These are phyloP conservation scores for Ochromonadaceae sp. DNA, from an alignment of 352 stramenopile genomes.

Conservation along the genomic window DNA sequence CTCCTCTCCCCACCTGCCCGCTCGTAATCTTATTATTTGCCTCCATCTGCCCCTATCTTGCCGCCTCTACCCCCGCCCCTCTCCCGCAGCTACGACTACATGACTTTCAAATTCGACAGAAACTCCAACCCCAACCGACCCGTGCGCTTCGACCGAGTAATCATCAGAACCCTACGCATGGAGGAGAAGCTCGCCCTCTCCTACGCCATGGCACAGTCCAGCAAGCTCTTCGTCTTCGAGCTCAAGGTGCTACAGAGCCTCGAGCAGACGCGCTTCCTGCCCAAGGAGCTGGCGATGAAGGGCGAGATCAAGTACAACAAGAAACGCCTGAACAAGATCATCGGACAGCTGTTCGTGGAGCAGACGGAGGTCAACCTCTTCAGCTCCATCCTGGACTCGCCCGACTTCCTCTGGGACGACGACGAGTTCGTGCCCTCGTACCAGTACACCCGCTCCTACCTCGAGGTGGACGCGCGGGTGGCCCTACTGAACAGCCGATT, in stretches of 20 bases:
- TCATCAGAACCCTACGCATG: background rate
- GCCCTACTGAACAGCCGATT: slow-evolving; percentile 80
- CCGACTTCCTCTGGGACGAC: slow-evolving; percentile 83
- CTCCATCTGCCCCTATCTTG: no score
- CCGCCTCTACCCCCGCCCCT: background rate
- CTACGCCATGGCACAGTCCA: slow-evolving; percentile 76
- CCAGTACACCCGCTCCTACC: slow-evolving; percentile 71
- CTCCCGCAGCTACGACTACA: background rate
- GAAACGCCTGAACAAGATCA: slow-evolving; percentile 68
- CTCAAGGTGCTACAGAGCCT: slow-evolving; percentile 63
- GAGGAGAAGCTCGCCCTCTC: slow-evolving; percentile 3
- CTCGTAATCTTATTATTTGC: no score
- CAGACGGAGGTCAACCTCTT: slow-evolving; percentile 78
- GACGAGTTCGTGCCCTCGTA: slow-evolving; percentile 78
- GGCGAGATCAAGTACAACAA: slow-evolving; percentile 77
- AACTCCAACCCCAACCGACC: background rate
- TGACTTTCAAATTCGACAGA: background rate
- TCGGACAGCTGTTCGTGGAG: slow-evolving; percentile 55
- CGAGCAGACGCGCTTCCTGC: slow-evolving; percentile 56
- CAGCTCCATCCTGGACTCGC: slow-evolving; percentile 78
- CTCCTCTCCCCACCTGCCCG: no score
- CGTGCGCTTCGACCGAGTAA: background rate
- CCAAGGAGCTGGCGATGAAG: slow-evolving; percentile 61
- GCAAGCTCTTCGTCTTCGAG: slow-evolving; percentile 83
- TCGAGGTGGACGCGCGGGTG: slow-evolving; percentile 65